A percentile compares a stretch with the other conserved stretches of the same genome.
These are phyloP conservation scores for Croton laevigatus DNA, from an alignment of 441 rosid species.

Conservation along the genomic window DNA sequence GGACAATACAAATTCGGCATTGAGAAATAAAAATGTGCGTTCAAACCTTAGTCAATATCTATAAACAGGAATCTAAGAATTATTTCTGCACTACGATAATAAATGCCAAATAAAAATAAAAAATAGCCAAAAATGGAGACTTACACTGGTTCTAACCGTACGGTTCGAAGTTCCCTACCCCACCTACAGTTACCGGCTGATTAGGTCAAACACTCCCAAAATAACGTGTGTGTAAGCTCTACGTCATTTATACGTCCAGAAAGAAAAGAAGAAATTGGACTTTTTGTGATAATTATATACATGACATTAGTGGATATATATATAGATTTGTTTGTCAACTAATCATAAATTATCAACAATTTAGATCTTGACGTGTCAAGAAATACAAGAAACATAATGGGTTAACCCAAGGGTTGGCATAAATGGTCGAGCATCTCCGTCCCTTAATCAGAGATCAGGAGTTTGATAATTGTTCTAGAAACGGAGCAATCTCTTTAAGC, in stretches of 20 bases:
- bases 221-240: slow-evolving; percentile 22
- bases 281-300: not conserved
- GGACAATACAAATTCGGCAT: too few species aligned
- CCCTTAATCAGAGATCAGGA: too few species aligned
- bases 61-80: not conserved
- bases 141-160: not conserved
- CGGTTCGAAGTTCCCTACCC: slow-evolving; percentile 16
- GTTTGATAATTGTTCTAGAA: too few species aligned
- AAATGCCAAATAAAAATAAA: not conserved
- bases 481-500: too few species aligned
- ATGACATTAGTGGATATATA: too few species aligned
- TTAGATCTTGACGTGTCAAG: slow-evolving; percentile 21
- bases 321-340: not conserved
- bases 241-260: slow-evolving; percentile 32
- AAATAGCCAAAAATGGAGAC: too few species aligned
- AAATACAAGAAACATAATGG: not conserved
- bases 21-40: too few species aligned
- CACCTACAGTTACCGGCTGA: slow-evolving; percentile 2
- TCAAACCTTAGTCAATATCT: not conserved
- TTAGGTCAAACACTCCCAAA: slow-evolving; percentile 16
- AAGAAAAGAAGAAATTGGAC: not conserved
- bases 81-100: not conserved
- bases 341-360: not conserved
- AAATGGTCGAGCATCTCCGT: too few species aligned
- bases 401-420: too few species aligned